Evolutionary conservation across 2,329 filamentous ascomycete species (phyloP).

Genomic region (Colletotrichum musicola): DNA sequence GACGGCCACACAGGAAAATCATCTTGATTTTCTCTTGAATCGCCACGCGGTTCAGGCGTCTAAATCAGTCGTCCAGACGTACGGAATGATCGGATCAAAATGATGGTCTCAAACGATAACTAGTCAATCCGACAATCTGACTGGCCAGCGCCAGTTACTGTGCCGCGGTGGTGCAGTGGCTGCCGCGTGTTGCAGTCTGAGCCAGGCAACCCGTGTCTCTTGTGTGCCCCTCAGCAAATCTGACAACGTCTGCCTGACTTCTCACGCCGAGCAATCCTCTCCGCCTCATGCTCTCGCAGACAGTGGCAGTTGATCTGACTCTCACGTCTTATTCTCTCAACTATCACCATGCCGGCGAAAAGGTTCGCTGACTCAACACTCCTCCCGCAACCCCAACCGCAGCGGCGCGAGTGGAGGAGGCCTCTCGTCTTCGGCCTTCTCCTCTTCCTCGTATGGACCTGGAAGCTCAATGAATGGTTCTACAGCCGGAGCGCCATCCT

Average conservation of each 20-base stretch:
- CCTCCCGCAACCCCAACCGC: neutral
- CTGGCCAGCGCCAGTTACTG: constrained; percentile 10
- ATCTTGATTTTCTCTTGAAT: neutral
- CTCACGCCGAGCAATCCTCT: neutral
- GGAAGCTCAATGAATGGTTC: constrained; percentile 24
- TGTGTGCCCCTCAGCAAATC: no score
- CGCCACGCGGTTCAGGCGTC: neutral
- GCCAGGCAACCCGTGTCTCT: no score
- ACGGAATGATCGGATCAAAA: constrained; percentile 12
- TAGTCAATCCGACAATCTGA: neutral
- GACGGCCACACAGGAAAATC: neutral
- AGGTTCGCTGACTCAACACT: constrained; percentile 31
- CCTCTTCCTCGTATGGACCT: constrained; percentile 25
- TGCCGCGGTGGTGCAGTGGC: constrained; percentile 21
- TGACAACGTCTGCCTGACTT: neutral
- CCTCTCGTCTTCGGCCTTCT: constrained; percentile 23
- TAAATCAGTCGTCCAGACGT: constrained; percentile 20
- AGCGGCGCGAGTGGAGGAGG: constrained; percentile 15
- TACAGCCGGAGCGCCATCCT: constrained; percentile 16
- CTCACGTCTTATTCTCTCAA: neutral
- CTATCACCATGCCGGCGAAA: constrained; percentile 27
- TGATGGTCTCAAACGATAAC: neutral
- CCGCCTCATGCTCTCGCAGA: neutral
- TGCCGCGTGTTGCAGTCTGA: constrained; percentile 6
- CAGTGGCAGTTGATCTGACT: neutral